phyloP scores from a whole-genome alignment of 768 basidiomycete species.

The Tephrocybe sp. region DNA sequence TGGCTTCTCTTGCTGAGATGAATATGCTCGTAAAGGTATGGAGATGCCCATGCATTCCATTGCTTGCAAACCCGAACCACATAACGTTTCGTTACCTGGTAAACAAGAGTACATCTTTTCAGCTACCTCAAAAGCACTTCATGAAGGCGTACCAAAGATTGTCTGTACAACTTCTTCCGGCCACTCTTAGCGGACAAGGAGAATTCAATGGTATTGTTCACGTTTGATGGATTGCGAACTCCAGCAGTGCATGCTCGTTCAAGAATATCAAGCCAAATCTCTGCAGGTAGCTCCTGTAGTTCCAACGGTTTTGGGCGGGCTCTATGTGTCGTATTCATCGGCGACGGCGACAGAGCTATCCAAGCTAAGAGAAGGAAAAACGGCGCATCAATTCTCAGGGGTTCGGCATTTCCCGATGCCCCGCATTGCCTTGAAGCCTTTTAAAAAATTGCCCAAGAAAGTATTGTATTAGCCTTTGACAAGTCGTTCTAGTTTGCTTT shows the following conservation, averaged over 20 bases:
- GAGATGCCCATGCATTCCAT: constrained; percentile 21
- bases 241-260: constrained; percentile 19
- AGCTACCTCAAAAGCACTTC: not conserved
- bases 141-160: constrained; percentile 22
- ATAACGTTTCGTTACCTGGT: constrained; percentile 23
- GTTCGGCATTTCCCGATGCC: not conserved
- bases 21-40: constrained; percentile 25
- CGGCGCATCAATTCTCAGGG: too few relatives aligned
- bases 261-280: constrained; percentile 27
- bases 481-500: too few relatives aligned
- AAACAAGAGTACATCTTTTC: not conserved
- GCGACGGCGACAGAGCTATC: too few relatives aligned
- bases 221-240: constrained; percentile 20
- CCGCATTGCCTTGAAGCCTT: too few relatives aligned
- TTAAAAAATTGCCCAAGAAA: too few relatives aligned
- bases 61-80: constrained; percentile 25
- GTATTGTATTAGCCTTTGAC: too few relatives aligned
- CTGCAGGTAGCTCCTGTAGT: constrained; percentile 24
- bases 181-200: constrained; percentile 12
- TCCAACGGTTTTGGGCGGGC: constrained; percentile 4
- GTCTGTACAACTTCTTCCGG: constrained; percentile 12
- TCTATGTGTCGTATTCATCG: constrained; percentile 15
- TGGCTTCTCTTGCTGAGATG: constrained; percentile 14
- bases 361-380: too few relatives aligned
- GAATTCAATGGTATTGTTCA: constrained; percentile 15